These are phyloP conservation scores for Moniliophthora roreri DNA, from an alignment of 1,284 basidiomycete species.

Conservation along the genomic window DNA sequence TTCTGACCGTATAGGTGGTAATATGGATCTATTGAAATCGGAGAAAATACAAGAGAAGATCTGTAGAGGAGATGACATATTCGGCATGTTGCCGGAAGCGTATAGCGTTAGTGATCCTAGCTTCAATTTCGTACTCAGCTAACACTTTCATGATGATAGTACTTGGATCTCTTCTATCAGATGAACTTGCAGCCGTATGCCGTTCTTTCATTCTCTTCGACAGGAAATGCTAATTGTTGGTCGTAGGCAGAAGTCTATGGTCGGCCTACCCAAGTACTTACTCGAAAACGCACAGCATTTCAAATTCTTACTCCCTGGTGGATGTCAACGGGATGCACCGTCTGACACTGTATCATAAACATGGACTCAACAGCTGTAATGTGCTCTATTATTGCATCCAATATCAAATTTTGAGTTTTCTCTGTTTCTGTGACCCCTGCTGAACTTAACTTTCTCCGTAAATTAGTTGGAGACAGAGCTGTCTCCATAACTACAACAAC, in stretches of 20 bases:
- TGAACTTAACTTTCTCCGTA: too few relatives aligned
- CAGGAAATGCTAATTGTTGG: conserved; percentile 3
- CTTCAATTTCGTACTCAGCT: conserved; percentile 4
- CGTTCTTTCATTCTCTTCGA: not conserved
- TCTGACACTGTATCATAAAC: too few relatives aligned
- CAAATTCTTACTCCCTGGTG: conserved; percentile 59
- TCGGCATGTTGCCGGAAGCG: conserved; percentile 67
- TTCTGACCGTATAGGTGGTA: conserved; percentile 61
- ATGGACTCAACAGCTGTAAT: too few relatives aligned
- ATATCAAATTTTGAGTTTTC: too few relatives aligned
- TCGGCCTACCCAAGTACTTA: conserved; percentile 53
- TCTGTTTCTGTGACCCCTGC: too few relatives aligned
- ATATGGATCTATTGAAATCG: conserved; percentile 49
- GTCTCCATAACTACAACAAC: too few relatives aligned
- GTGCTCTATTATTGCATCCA: too few relatives aligned
- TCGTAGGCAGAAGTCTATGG: conserved; percentile 40
- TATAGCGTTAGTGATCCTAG: conserved; percentile 40
- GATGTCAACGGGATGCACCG: conserved; percentile 42
- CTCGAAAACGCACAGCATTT: conserved; percentile 51
- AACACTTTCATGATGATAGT: conserved; percentile 31
- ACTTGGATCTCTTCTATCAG: conserved; percentile 49
- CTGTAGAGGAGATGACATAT: conserved; percentile 63
- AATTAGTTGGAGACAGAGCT: too few relatives aligned
- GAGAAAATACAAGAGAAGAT: conserved; percentile 58
- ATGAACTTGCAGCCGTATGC: conserved; percentile 52